phyloP scores from a whole-genome alignment of 2,329 filamentous ascomycete species.

The Trichoderma endophyticum region DNA sequence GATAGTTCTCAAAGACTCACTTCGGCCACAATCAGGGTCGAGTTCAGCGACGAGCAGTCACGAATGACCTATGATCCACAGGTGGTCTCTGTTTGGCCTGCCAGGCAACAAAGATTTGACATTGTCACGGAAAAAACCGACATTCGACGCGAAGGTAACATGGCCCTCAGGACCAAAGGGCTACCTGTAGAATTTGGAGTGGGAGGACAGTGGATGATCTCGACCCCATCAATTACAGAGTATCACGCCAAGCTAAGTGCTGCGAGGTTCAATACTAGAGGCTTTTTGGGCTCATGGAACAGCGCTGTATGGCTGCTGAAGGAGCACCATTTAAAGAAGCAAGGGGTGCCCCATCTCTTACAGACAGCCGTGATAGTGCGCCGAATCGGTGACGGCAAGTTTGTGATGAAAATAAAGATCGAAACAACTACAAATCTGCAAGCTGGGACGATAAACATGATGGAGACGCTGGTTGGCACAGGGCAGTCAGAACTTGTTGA shows the following conservation, averaged over 20 bases:
- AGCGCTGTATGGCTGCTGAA: not conserved
- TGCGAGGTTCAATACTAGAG: not conserved
- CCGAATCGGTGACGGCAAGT: not conserved
- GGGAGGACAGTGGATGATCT: too few relatives aligned
- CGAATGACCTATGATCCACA: not conserved
- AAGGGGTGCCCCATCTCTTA: not conserved
- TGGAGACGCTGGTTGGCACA: not conserved
- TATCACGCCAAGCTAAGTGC: not conserved
- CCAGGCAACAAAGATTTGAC: not conserved
- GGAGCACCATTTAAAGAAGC: not conserved
- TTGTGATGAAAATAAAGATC: not conserved
- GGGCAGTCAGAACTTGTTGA: accelerated
- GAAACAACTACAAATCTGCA: not conserved
- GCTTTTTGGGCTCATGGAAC: not conserved
- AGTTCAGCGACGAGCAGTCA: not conserved
- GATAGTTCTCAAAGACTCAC: not conserved
- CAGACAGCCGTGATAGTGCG: not conserved
- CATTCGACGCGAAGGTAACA: too few relatives aligned
- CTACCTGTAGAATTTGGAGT: too few relatives aligned
- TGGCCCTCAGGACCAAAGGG: too few relatives aligned
- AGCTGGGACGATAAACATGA: not conserved
- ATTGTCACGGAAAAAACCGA: not conserved
- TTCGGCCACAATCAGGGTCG: not conserved
- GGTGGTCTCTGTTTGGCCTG: not conserved
- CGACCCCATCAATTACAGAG: accelerated